Percentiles rank a stretch among this genome's conserved stretches.
Evolutionary conservation across 2,329 filamentous ascomycete genomes (phyloP).

Genomic region (Endothia cerciana): DNA sequence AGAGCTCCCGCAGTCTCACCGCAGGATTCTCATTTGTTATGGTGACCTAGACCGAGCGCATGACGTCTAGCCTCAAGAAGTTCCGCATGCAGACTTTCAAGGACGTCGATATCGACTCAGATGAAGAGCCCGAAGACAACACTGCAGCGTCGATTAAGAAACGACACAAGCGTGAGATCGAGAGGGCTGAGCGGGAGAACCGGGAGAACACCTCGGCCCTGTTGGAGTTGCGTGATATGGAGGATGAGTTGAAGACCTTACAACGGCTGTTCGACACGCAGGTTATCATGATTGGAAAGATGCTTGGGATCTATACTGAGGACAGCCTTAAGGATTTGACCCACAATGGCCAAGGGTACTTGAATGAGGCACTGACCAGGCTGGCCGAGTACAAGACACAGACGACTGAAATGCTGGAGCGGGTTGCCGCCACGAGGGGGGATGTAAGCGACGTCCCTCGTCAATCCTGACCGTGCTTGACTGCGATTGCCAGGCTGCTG

Average conservation of each 20-base stretch:
- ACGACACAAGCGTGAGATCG: constrained; percentile 45
- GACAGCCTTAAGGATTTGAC: constrained; percentile 47
- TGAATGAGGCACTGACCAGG: constrained; percentile 55
- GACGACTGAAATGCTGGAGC: constrained; percentile 59
- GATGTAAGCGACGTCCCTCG: constrained; percentile 45
- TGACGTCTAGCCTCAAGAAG: constrained; percentile 64
- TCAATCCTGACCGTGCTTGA: constrained; percentile 36
- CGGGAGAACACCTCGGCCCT: constrained; percentile 66
- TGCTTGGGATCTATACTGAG: constrained; percentile 49
- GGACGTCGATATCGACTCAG: constrained; percentile 41
- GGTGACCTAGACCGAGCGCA: constrained; percentile 57
- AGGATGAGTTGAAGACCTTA: constrained; percentile 65
- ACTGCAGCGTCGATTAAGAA: constrained; percentile 48
- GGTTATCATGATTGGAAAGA: constrained; percentile 51
- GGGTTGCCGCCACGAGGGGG: constrained; percentile 61
- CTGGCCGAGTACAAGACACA: constrained; percentile 60
- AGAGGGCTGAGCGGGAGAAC: constrained; percentile 58
- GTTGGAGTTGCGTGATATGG: constrained; percentile 65
- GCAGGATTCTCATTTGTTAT: background rate
- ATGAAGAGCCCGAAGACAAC: constrained; percentile 42
- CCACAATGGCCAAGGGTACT: constrained; percentile 52
- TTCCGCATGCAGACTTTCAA: constrained; percentile 63
- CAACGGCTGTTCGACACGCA: constrained; percentile 62
- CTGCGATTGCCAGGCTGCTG: background rate
- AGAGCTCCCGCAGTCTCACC: constrained; percentile 18